Evolutionary conservation across 176 grass and related monocot species (phyloP).

Genomic region (Cenchrus americanus): DNA sequence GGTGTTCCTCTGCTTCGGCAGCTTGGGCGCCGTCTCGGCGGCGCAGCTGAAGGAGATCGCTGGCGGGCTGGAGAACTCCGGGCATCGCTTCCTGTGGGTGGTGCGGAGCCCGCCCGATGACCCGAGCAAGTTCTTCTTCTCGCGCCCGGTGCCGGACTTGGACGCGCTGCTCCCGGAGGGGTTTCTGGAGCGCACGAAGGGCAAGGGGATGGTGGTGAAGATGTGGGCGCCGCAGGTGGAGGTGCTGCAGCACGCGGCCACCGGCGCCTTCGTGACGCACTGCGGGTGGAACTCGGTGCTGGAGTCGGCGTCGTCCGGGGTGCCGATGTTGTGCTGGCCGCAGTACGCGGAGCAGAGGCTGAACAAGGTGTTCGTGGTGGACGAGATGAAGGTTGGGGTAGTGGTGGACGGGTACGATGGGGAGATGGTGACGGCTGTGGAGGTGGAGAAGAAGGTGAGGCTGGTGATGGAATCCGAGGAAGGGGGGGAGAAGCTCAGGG

Average conservation of each 20-base stretch:
- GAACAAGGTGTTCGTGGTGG: constrained; percentile 69
- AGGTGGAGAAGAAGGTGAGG: constrained; percentile 61
- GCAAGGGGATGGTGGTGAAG: constrained; percentile 51
- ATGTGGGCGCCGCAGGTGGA: constrained; percentile 75
- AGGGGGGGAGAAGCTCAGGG: constrained; percentile 48
- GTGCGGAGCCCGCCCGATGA: constrained; percentile 48
- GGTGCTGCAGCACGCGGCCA: constrained; percentile 56
- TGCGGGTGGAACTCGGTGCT: constrained; percentile 74
- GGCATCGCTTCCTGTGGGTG: constrained; percentile 64
- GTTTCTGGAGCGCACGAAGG: constrained; percentile 57
- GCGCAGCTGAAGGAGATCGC: constrained; percentile 55
- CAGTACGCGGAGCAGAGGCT: constrained; percentile 71
- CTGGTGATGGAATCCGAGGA: constrained; percentile 60
- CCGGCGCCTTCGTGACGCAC: constrained; percentile 64
- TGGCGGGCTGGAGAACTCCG: constrained; percentile 51
- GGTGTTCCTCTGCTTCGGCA: constrained; percentile 71
- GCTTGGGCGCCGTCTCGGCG: constrained; percentile 49
- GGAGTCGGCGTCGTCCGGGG: constrained; percentile 42
- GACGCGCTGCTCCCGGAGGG: constrained; percentile 59
- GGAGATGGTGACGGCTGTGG: constrained; percentile 51
- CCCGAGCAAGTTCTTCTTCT: constrained; percentile 35
- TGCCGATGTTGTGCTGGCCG: constrained; percentile 76
- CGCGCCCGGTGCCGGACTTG: constrained; percentile 39
- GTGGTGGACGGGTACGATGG: constrained; percentile 59
- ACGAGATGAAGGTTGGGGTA: constrained; percentile 48